Base-by-base conservation (phyloP, 148 eudicot species). In the Arbutus unedo region DNA sequence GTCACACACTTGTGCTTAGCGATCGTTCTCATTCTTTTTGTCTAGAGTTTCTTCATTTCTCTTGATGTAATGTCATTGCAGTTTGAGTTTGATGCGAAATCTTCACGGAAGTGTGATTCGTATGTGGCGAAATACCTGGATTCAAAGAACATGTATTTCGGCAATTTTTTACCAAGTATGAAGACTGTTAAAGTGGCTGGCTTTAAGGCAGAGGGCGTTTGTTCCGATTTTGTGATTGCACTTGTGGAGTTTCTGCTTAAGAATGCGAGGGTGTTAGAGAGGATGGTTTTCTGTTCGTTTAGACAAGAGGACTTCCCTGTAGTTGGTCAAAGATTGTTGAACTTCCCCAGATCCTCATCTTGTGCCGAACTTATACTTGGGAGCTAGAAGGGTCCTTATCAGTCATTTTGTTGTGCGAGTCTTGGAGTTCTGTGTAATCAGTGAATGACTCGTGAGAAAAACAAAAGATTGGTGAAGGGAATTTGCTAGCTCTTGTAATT, bases 271-370 rank as follows among this genome's bases (percentile, higher is more conserved):
- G 44, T 51, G 56, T 44, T 71, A 49, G 49, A 76, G 23, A 49
- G 13, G 78, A 76, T 23, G 78, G 57, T 50, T 50, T 4, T 76
- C 43, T 31, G 38, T 31, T 31, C 38, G 38, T 31, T 31, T 31
- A 31, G 38, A 1, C 0, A 31, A 31, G 8, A 49, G 13, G 55
- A 74, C 1, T 11, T 47, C 18, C 19, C 47, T 14, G 4, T 19
- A 8, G 25, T 16, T 19, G 56, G 6, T 48, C 54, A 48, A 74
- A 9, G 21, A 38, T 21, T 74, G 2, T 74, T 74, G 47, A 74
- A 53, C 15, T 74, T 48, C 48, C 77, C 77, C 3, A n/a, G 77
- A 74, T 74, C 77, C 8, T 48, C 77, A 47, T 16, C 77, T 23
- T 5, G 48, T 48, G 55, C 55, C n/a, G 77, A 3, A n/a, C 55